Evolutionary conservation across 306 rosid genomes (phyloP).

Genomic region (Canavalia ensiformis): DNA sequence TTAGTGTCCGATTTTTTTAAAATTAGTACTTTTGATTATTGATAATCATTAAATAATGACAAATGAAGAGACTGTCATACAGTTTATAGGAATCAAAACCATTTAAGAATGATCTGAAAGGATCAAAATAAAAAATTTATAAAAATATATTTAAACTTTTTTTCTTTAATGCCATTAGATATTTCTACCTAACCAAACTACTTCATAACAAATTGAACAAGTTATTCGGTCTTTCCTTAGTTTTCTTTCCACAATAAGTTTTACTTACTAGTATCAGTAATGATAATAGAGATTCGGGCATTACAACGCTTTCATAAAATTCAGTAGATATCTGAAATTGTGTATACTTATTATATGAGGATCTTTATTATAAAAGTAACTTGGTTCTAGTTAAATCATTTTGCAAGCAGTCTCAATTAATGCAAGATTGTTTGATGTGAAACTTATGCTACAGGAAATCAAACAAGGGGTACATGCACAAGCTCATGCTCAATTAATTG

Average conservation of each 20-base stretch:
- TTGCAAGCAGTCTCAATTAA: slow-evolving; percentile 13
- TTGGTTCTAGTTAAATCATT: not conserved
- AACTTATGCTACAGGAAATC: slow-evolving; percentile 61
- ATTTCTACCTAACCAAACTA: slow-evolving; percentile 1
- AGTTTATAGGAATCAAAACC: too few relatives aligned
- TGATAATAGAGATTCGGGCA: too few relatives aligned
- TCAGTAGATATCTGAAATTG: not conserved
- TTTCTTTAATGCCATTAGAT: not conserved
- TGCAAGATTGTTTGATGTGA: slow-evolving; percentile 27
- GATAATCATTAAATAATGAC: too few relatives aligned
- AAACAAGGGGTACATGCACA: slow-evolving; percentile 83
- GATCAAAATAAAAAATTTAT: too few relatives aligned
- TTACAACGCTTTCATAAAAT: too few relatives aligned
- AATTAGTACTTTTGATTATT: too few relatives aligned
- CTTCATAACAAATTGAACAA: not conserved
- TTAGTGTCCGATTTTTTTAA: too few relatives aligned
- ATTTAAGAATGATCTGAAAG: too few relatives aligned
- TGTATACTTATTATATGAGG: not conserved
- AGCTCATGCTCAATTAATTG: slow-evolving; percentile 75
- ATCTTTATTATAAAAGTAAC: not conserved
- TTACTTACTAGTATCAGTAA: too few relatives aligned
- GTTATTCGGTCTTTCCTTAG: not conserved
- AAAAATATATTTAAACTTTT: too few relatives aligned
- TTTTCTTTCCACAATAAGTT: not conserved
- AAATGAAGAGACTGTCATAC: too few relatives aligned